phyloP scores from a whole-genome alignment of 2,329 filamentous ascomycete species.

The Verticillium albo-atrum region DNA sequence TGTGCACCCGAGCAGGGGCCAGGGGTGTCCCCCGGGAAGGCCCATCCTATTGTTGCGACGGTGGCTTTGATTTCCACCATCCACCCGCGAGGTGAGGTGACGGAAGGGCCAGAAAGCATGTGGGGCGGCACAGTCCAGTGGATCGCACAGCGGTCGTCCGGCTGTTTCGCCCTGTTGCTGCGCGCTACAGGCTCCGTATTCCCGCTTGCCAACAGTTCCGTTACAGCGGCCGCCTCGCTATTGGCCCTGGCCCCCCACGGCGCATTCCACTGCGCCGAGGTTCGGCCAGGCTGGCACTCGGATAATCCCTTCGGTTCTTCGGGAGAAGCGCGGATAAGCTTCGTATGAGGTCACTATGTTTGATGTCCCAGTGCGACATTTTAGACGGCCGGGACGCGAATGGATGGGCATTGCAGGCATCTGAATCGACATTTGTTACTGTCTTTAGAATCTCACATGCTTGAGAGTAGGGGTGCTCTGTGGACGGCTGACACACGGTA shows the following conservation, averaged over 20 bases:
- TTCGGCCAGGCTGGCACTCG: conserved; percentile 1
- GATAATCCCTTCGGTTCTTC: neutral
- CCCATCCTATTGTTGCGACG: neutral
- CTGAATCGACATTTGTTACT: neutral
- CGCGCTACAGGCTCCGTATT: conserved; percentile 7
- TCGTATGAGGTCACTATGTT: neutral
- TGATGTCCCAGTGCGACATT: neutral
- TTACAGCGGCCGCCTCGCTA: conserved; percentile 9
- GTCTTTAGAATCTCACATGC: neutral
- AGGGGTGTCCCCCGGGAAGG: neutral
- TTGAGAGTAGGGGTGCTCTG: neutral
- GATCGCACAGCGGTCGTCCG: conserved; percentile 8
- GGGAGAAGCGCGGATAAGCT: neutral
- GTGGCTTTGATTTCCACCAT: neutral
- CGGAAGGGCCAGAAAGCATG: neutral
- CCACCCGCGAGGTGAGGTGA: neutral
- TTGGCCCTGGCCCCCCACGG: conserved; percentile 7
- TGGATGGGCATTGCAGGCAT: neutral
- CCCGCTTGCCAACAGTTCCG: conserved; percentile 9
- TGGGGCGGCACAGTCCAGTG: neutral
- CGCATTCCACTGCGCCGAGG: conserved; percentile 9
- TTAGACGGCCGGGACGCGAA: neutral
- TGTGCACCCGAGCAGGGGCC: neutral
- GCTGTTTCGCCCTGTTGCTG: conserved; percentile 9
- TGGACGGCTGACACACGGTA: neutral